These are phyloP conservation scores for Phaeosphaeriaceae sp. DNA, from an alignment of 2,329 filamentous ascomycete species.

Conservation along the genomic window DNA sequence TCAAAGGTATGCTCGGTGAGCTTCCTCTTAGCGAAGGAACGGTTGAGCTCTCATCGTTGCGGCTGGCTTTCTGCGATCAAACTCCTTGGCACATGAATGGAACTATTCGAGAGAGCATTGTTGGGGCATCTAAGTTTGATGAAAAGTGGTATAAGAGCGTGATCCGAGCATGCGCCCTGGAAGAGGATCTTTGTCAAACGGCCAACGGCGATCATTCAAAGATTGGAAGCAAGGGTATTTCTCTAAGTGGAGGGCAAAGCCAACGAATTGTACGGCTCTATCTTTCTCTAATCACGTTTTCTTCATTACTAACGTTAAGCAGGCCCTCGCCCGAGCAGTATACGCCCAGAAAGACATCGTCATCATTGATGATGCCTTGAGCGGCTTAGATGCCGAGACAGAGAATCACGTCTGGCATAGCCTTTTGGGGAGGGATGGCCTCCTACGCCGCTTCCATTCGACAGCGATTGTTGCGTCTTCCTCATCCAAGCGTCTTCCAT, in stretches of 20 bases:
- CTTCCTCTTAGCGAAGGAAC: constrained; percentile 10
- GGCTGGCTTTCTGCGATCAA: constrained; percentile 41
- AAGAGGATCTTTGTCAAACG: constrained; percentile 16
- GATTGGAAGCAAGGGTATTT: constrained; percentile 55
- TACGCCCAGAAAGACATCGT: constrained; percentile 53
- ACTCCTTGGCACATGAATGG: constrained; percentile 35
- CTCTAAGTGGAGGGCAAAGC: constrained; percentile 57
- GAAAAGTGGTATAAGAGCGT: constrained; percentile 32
- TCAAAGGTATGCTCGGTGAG: constrained; percentile 24
- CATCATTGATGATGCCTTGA: constrained; percentile 57
- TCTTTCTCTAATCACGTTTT: too few relatives aligned
- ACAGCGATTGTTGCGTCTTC: constrained; percentile 23
- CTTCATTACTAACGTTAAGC: too few relatives aligned
- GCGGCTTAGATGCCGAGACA: constrained; percentile 54
- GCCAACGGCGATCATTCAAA: constrained; percentile 42
- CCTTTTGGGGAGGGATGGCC: constrained; percentile 50
- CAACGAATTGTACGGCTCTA: too few relatives aligned
- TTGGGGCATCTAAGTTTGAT: constrained; percentile 24
- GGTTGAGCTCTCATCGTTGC: constrained; percentile 17
- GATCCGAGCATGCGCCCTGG: constrained; percentile 24
- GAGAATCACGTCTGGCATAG: constrained; percentile 53
- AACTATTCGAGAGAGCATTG: constrained; percentile 35
- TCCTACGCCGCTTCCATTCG: constrained; percentile 44
- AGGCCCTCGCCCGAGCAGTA: constrained; percentile 56
- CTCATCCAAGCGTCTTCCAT: constrained; percentile 27